Evolutionary conservation across 202 grass and related monocot genomes (phyloP).

Genomic region (Digitaria exilis): DNA sequence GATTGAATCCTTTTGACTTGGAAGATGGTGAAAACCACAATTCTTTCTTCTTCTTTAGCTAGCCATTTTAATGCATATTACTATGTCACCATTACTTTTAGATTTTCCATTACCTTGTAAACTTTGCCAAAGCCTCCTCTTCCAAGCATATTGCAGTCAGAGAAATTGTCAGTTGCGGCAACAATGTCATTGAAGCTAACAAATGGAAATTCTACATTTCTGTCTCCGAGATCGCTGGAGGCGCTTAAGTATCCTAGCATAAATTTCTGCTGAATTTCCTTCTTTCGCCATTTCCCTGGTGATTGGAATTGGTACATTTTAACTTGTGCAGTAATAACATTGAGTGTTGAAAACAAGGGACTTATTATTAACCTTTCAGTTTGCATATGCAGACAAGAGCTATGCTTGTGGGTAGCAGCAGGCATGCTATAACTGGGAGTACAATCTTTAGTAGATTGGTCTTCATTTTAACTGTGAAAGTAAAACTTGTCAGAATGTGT

Average conservation of each 20-base stretch:
- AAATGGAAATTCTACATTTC: conserved; percentile 18
- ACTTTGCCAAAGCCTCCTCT: conserved; percentile 62
- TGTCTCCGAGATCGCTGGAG: background rate
- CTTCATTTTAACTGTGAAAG: conserved; percentile 25
- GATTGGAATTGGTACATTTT: background rate
- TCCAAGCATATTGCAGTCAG: conserved; percentile 38
- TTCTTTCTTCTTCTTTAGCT: background rate
- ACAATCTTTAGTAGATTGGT: conserved; percentile 6
- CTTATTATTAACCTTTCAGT: conserved; percentile 28
- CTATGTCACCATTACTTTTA: background rate
- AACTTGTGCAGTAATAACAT: background rate
- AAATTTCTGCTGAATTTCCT: background rate
- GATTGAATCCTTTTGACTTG: background rate
- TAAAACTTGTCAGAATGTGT: background rate
- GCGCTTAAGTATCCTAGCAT: background rate
- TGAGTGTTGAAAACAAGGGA: background rate
- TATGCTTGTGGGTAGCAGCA: conserved; percentile 20
- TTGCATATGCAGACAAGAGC: conserved; percentile 32
- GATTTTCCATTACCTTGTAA: conserved; percentile 49
- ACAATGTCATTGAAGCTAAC: conserved; percentile 28
- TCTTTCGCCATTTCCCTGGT: background rate
- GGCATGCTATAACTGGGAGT: background rate
- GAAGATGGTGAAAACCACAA: background rate
- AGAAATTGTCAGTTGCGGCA: conserved; percentile 45
- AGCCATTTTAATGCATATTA: background rate